Evolutionary conservation across 805 yeast species (phyloP).

Genomic region (Starmerella etchellsii): DNA sequence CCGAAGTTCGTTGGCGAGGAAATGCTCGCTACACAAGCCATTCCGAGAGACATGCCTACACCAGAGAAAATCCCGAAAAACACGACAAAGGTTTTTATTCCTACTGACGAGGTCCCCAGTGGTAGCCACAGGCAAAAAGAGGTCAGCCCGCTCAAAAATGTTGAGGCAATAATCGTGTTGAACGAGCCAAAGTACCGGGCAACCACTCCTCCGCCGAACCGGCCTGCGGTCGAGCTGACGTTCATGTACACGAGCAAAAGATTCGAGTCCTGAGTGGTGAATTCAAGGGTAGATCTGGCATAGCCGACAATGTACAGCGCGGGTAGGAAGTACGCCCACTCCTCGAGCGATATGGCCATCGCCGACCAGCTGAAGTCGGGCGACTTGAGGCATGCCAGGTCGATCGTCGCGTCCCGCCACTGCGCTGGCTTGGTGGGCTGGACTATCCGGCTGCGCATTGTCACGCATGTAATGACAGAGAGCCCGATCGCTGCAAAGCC

Average conservation of each 20-base stretch:
- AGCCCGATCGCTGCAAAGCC: conserved; percentile 23
- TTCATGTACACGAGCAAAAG: conserved; percentile 37
- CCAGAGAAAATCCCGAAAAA: conserved; percentile 33
- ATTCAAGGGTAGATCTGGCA: conserved; percentile 36
- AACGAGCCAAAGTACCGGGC: conserved; percentile 45
- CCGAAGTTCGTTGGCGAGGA: conserved; percentile 52
- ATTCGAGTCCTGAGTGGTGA: conserved; percentile 23
- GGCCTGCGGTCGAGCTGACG: conserved; percentile 38
- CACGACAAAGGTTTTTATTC: conserved; percentile 42
- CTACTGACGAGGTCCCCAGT: conserved; percentile 29
- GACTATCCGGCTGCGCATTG: conserved; percentile 28
- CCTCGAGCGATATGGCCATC: conserved; percentile 28
- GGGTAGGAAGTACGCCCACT: conserved; percentile 39
- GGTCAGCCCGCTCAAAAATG: conserved; percentile 33
- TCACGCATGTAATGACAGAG: conserved; percentile 25
- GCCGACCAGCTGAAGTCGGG: conserved; percentile 20
- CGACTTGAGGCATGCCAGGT: conserved; percentile 22
- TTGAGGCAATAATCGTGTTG: conserved; percentile 40
- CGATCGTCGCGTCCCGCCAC: conserved; percentile 19
- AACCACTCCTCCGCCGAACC: conserved; percentile 40
- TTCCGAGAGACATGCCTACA: conserved; percentile 48
- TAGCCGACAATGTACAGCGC: conserved; percentile 45
- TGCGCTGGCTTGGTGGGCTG: not conserved
- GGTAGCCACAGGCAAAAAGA: conserved; percentile 52
- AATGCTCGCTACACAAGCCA: conserved; percentile 52